Base-by-base conservation (phyloP, 139 green algal species). In the Coccomyxa sp. region DNA sequence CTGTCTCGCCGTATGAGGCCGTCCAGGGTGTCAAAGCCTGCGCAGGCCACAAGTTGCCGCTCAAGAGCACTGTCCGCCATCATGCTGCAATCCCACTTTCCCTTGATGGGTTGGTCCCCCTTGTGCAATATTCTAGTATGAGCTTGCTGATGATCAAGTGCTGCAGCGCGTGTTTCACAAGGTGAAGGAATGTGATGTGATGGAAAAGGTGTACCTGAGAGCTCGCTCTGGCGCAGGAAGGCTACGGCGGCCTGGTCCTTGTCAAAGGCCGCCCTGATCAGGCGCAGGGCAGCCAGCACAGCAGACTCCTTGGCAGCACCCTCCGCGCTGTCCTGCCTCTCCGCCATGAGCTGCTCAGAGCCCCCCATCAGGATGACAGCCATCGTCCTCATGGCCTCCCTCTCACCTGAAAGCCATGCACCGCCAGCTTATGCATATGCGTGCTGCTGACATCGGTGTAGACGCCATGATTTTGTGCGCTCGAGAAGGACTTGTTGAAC, bases 221-320 rank as follows among this genome's bases (percentile, higher is more conserved):
- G 82, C 34, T 68, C 40, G 8, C 73, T 50, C 18, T 39, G 40
- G 3, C 64, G 58, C 34, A 82, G 37, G 10, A 79, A 73, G 4
- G 64, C 70, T n/a, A 86, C 82, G 37, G 82, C 68, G 6, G 55
- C n/a, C 2, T 39, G 6, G 75, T 93, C 89, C 29, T 77, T 39
- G 10, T 86, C 81, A 41, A 94, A 74, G 9, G 79, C 88, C 2
- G 58, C 55, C 39, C 86, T 85, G 33, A 94, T 70, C 74, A 94
- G 79, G 39, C 81, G 82, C 64, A 94, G 80, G 27, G 81, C 86
- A 10, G 85, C 86, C 38, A 91, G 80, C 41, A 88, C 80, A 0
- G 89, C 88, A 4, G 39, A 69, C 73, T 90, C 82, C 73, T 81
- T 80, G 27, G 80, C 83, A 7, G 69, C 78, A 9, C 83, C 82